Base-by-base conservation (phyloP, 805 yeast species). In the Lipomyces mesembrius region DNA sequence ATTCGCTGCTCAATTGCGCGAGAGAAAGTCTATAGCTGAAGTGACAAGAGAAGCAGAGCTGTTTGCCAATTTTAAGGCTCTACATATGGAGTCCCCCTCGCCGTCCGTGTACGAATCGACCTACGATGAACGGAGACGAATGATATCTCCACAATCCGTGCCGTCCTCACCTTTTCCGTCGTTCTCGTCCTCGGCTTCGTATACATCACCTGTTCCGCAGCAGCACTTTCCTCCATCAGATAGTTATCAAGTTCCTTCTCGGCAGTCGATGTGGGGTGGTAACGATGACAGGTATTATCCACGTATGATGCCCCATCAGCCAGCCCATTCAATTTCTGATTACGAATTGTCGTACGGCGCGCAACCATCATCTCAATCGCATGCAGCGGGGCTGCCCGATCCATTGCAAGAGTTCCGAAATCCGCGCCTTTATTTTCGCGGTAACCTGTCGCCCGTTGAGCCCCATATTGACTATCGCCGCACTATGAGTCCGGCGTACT, bases 11-110 rank as follows among this genome's bases (percentile, higher is more conserved):
- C 63, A 61, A 32, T 20, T 29, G 20, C 63, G 55, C n/a, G 58
- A 59, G 6, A 53, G 66, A 9, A 43, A 64, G 53, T 67, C 71
- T 12, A 37, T 76, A 9, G 76, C 74, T 2, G 78, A 76, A 37
- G 75, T 75, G n/a, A 75, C 78, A 3, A 63, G 77, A n/a, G 77
- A 75, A 51, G 77, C 75, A 1, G 78, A 76, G 62, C 61, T 76
- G 58, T 64, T 66, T 17, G 71, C 71, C 1, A 63, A 69, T 43
- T 54, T 68, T 34, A 65, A 63, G 35, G 57, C 62, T 8, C 54
- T 67, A 35, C 51, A 54, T 14, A 32, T 55, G 22, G 59, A 56
- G 4, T 34, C 59, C 22, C n/a, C 67, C 29, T 60, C 67, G 27
- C 54, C 65, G 6, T 27, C 59, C 11, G 49, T 43, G 6, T 43